Conservation (phyloP, 225 moss, liverwort and hornwort species). For the Thuidium tamariscinum region DNA sequence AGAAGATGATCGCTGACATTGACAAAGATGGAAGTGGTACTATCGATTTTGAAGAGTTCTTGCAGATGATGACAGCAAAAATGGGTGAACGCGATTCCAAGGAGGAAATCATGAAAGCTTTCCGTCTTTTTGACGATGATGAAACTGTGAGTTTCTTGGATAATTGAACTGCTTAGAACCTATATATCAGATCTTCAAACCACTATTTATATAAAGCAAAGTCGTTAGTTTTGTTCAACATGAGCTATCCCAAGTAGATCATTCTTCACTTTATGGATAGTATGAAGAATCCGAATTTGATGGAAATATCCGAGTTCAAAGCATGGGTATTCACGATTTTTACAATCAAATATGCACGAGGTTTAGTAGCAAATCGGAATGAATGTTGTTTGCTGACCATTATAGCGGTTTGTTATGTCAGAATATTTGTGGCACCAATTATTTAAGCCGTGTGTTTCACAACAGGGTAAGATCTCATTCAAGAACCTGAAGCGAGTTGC, state of each 20-base stretch:
- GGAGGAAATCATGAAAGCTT: constrained; percentile 97
- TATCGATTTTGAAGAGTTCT: constrained; percentile 92
- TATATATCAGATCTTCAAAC: background rate
- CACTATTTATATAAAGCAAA: background rate
- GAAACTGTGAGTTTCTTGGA: constrained; percentile 63
- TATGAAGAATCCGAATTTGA: background rate
- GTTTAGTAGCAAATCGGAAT: background rate
- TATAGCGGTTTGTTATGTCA: background rate
- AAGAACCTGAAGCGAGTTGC: constrained; percentile 89
- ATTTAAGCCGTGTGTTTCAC: background rate
- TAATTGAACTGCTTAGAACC: background rate
- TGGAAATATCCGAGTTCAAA: background rate
- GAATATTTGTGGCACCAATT: background rate
- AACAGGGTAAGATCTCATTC: constrained; percentile 89
- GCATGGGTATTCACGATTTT: background rate
- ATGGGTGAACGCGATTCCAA: constrained; percentile 98
- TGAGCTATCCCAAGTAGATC: background rate
- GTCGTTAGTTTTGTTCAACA: background rate
- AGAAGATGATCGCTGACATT: constrained; percentile 95
- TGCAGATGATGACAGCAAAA: constrained; percentile 98
- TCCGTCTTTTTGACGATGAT: constrained; percentile 93
- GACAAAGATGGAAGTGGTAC: constrained; percentile 96
- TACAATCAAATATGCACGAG: background rate
- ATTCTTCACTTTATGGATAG: background rate
- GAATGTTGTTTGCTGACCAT: background rate